Evolutionary conservation across 139 green algal species (phyloP).

Genomic region (Chlamydomonas incerta): DNA sequence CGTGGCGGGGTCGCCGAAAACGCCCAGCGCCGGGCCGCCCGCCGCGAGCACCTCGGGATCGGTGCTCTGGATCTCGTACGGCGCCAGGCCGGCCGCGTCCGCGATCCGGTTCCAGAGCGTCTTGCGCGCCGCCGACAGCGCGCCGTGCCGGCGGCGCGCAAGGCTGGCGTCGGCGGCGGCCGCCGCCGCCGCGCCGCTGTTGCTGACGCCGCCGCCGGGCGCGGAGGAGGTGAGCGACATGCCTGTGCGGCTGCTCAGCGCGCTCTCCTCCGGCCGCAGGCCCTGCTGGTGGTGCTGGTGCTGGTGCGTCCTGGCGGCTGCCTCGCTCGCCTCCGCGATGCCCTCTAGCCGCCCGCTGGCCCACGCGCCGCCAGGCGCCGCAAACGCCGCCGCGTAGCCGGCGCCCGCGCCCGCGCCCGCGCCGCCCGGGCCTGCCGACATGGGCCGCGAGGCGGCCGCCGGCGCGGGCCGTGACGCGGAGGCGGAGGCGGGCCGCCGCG

Average conservation of each 20-base stretch:
- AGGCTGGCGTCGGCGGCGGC: neutral
- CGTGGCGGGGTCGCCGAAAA: no score
- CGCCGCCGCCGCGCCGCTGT: neutral
- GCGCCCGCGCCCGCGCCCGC: neutral
- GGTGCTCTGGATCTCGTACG: slow-evolving; percentile 4
- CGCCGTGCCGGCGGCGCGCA: neutral
- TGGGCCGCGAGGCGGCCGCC: neutral
- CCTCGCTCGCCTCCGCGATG: neutral
- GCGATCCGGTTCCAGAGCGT: slow-evolving; percentile 30
- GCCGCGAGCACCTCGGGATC: neutral
- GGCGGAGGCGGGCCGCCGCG: neutral
- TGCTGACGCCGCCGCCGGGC: neutral
- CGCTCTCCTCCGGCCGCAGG: neutral
- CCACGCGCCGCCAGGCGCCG: no score
- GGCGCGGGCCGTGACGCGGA: no score
- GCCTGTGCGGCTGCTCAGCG: neutral
- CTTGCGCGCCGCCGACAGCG: slow-evolving; percentile 4
- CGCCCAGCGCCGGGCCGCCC: neutral
- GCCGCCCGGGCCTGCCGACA: neutral
- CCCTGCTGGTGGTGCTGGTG: neutral
- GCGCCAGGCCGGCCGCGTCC: slow-evolving; percentile 5
- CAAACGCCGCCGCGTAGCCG: no score
- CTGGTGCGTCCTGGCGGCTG: no score
- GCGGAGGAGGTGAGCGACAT: neutral
- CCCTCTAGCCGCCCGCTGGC: neutral